Base-by-base conservation (phyloP, 306 rosid species). In the Mucuna pruriens region DNA sequence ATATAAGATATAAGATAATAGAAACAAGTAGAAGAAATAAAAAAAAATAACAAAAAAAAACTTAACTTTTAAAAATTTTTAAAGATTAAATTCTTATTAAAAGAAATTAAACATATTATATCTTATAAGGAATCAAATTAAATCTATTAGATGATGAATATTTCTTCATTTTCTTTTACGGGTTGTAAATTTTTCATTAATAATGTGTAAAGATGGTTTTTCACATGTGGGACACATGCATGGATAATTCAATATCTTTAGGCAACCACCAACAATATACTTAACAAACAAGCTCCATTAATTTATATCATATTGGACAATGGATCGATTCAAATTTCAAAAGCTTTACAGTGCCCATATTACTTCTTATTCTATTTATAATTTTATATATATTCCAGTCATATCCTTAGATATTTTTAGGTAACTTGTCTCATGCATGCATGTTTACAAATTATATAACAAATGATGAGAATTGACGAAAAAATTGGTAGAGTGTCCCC, bases 361-460 rank as follows among this genome's bases (percentile, higher is more conserved):
- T 71, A 46, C 42, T 45, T 15, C 44, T 46, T 45, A 31, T 19
- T 17, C 25, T 70, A 4, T 46, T 49, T 10, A 3, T 54, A 74
- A 45, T 2, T 42, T 42, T 10, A 42, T 42, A 42, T 48, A 48
- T 22, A 10, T 22, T 20, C 6, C 7, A 16, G 5, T 26, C 67
- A 60, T 34, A 29, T 46, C 55, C 39, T 19, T 7, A 76, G 29
- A 29, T 33, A 62, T 7, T 64, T 63, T 10, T 31, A 10, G 73
- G 63, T 46, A 31, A 62, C 36, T 62, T 77, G 74, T 64, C 74
- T n/a, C 45, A 16, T 23, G 39, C 80, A 62, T 25, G 16, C 68
- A 54, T 39, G 19, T 34, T 39, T 57, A 4, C 15, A 51, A 20
- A 11, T 1, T 71, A 1, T 29, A 65, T 17, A 7, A 62, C 22